These are phyloP conservation scores for Didymella exigua DNA, from an alignment of 2,329 filamentous ascomycete genomes.

Conservation along the genomic window DNA sequence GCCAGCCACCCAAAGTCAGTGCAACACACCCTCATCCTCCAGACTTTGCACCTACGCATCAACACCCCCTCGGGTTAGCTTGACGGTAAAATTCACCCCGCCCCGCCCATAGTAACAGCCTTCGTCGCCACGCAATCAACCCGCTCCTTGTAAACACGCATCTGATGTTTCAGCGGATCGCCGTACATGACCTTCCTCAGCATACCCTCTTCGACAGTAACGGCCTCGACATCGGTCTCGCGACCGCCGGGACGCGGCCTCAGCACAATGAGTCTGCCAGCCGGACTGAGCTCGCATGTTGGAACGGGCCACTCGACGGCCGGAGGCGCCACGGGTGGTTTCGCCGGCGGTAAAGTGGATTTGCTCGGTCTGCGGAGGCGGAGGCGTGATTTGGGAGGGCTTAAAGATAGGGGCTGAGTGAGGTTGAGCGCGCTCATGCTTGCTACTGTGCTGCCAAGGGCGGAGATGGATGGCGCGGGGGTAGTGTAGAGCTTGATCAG, in stretches of 20 bases:
- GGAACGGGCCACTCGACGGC: slow-evolving; percentile 68
- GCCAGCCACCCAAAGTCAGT: too few relatives aligned
- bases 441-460: slow-evolving; percentile 23
- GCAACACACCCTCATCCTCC: too few relatives aligned
- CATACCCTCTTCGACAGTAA: slow-evolving; percentile 69
- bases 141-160: slow-evolving; percentile 75
- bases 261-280: slow-evolving; percentile 71
- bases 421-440: slow-evolving; percentile 37
- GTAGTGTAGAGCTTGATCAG: slow-evolving; percentile 73
- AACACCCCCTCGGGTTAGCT: too few relatives aligned
- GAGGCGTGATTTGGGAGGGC: slow-evolving; percentile 22
- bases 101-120: slow-evolving; percentile 59
- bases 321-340: slow-evolving; percentile 31
- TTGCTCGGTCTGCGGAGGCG: slow-evolving; percentile 29
- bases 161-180: slow-evolving; percentile 78
- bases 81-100: too few relatives aligned
- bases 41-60: too few relatives aligned
- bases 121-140: slow-evolving; percentile 74
- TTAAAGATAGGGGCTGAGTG: slow-evolving; percentile 10
- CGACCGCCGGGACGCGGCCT: slow-evolving; percentile 49
- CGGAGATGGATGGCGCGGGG: slow-evolving; percentile 55
- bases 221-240: slow-evolving; percentile 66
- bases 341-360: slow-evolving; percentile 27
- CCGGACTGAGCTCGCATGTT: slow-evolving; percentile 69
- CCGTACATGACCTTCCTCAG: slow-evolving; percentile 77